Conservation (phyloP, 352 stramenopile species). For the Phytophthora hibernalis region DNA sequence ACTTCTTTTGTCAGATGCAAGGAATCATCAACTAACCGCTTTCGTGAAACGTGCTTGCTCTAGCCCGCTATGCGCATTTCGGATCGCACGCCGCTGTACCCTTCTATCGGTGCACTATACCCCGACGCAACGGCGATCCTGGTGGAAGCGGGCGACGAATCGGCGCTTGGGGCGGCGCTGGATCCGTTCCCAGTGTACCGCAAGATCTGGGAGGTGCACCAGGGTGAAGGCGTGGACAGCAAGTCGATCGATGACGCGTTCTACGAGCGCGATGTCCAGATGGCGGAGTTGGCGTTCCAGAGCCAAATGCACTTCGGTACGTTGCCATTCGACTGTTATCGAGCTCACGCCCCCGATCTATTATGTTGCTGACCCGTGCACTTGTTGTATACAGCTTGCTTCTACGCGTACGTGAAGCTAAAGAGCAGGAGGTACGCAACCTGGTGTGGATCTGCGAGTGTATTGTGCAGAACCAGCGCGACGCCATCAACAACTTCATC, state of each 20-base stretch:
- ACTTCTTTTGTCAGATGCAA: constrained; percentile 27
- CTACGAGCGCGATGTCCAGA: constrained; percentile 98
- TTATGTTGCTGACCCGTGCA: not conserved
- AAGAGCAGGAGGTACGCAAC: constrained; percentile 99
- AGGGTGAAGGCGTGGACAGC: constrained; percentile 92
- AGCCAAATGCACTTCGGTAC: constrained; percentile 98
- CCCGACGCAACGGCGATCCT: constrained; percentile 96
- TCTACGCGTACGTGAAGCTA: constrained; percentile 99
- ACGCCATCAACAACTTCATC: constrained; percentile 99
- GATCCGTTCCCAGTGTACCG: constrained; percentile 96
- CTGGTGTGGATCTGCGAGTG: constrained; percentile 99
- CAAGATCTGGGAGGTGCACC: constrained; percentile 97
- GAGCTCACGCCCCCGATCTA: not conserved
- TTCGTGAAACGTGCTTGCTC: not conserved
- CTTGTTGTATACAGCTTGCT: constrained; percentile 65
- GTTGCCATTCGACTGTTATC: not conserved
- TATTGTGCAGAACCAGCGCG: constrained; percentile 99
- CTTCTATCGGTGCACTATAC: constrained; percentile 97
- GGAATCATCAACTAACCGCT: not conserved
- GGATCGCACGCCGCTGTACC: constrained; percentile 97
- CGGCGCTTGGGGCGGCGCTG: constrained; percentile 86
- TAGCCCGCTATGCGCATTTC: constrained; percentile 96
- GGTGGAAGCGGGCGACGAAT: constrained; percentile 93
- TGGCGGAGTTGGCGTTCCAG: constrained; percentile 98
- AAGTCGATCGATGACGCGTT: constrained; percentile 99